Percentiles rank a stretch among this genome's conserved stretches.
Evolutionary conservation across 2,329 filamentous ascomycete species (phyloP).

Genomic region (Phialophora expanda): DNA sequence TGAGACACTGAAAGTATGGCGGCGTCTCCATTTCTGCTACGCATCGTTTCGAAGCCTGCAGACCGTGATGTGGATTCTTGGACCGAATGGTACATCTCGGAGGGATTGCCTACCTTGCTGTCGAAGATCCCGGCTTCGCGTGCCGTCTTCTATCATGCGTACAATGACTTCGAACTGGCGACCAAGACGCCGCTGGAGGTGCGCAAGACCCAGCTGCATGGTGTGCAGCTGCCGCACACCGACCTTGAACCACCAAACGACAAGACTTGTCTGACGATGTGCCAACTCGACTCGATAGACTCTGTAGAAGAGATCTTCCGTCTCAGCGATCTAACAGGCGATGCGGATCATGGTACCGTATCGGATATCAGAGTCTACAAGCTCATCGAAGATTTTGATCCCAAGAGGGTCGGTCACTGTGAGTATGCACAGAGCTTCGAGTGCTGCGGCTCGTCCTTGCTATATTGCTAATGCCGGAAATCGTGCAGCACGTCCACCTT

Average conservation of each 20-base stretch:
- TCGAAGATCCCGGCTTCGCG: neutral
- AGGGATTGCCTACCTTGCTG: neutral
- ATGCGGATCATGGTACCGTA: neutral
- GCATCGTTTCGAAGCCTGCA: neutral
- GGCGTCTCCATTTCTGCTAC: neutral
- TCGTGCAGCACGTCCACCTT: neutral
- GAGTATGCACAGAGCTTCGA: neutral
- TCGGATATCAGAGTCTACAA: neutral
- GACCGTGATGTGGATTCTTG: neutral
- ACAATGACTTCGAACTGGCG: neutral
- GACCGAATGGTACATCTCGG: neutral
- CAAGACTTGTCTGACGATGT: neutral
- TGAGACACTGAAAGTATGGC: neutral
- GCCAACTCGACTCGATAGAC: neutral
- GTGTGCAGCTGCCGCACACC: neutral
- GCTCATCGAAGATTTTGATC: neutral
- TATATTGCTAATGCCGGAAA: no score
- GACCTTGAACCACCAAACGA: neutral
- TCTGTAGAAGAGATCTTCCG: neutral
- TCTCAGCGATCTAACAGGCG: neutral
- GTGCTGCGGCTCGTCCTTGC: no score
- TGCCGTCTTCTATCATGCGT: neutral
- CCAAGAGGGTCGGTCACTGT: neutral
- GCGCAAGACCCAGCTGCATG: neutral
- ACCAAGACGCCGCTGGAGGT: neutral